phyloP scores from a whole-genome alignment of 768 basidiomycete species.

The Amanita muscaria region DNA sequence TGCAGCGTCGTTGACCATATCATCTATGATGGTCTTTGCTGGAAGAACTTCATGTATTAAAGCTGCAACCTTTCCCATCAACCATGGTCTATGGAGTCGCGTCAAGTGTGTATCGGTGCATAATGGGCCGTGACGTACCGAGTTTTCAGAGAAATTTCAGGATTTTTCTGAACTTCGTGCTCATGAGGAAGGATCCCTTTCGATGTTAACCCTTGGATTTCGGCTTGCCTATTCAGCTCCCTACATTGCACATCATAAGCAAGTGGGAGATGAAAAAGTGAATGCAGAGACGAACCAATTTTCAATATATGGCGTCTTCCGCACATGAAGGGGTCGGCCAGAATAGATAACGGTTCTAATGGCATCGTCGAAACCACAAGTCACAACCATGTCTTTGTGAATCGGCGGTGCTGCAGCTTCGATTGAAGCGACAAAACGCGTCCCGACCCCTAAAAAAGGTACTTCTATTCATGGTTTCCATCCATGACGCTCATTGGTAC shows the following conservation, averaged over 20 bases:
- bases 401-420: constrained; percentile 78
- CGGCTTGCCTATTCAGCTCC: constrained; percentile 68
- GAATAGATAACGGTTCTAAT: constrained; percentile 84
- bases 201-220: constrained; percentile 76
- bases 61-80: constrained; percentile 78
- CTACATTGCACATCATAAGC: no score
- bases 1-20: constrained; percentile 49
- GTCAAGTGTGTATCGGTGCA: not conserved
- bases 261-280: no score
- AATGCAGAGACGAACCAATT: no score
- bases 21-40: constrained; percentile 75
- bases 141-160: constrained; percentile 64
- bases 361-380: constrained; percentile 69
- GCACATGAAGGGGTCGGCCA: constrained; percentile 81
- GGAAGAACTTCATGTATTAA: constrained; percentile 70
- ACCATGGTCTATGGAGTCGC: constrained; percentile 38
- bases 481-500: constrained; percentile 21
- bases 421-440: constrained; percentile 74
- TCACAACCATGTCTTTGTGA: constrained; percentile 74
- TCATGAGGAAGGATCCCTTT: constrained; percentile 77
- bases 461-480: constrained; percentile 1
- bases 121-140: constrained; percentile 19
- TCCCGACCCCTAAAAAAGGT: constrained; percentile 55
- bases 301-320: constrained; percentile 76
- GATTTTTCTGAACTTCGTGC: constrained; percentile 67